phyloP scores from a whole-genome alignment of 108 stramenopile species.

The Mayamaea pseudoterrestris region DNA sequence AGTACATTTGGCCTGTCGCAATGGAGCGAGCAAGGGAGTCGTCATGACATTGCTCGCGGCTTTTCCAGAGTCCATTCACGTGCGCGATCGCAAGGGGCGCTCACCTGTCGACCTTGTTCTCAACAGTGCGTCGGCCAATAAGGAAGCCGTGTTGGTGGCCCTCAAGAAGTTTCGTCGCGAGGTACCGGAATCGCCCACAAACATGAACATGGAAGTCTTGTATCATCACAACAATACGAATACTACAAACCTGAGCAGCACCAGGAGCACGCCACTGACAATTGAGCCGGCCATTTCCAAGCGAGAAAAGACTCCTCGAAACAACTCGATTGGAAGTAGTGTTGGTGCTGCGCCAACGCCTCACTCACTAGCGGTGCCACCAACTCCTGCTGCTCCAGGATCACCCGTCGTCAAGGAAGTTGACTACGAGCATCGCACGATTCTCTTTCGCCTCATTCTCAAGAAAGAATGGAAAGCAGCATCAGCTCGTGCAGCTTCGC shows the following conservation, averaged over 20 bases:
- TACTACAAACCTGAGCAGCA: conserved; percentile 5
- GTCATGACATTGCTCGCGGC: conserved; percentile 58
- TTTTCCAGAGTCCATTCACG: conserved; percentile 46
- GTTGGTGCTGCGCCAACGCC: not conserved
- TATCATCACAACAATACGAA: conserved; percentile 8
- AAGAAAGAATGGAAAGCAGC: conserved; percentile 82
- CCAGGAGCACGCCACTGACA: not conserved
- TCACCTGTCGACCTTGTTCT: conserved; percentile 61
- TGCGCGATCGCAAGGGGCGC: conserved; percentile 71
- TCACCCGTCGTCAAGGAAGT: conserved; percentile 45
- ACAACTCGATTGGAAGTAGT: conserved; percentile 1
- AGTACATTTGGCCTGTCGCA: conserved; percentile 75
- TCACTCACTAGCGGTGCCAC: not conserved
- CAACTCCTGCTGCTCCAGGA: no score
- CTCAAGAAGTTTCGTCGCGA: conserved; percentile 48
- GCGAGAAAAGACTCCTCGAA: conserved; percentile 6
- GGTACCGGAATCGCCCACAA: no score
- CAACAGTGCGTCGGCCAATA: conserved; percentile 57
- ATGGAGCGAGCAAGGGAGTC: conserved; percentile 78
- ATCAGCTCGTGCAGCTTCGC: conserved; percentile 31
- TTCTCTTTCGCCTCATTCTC: conserved; percentile 65
- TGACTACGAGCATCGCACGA: conserved; percentile 79
- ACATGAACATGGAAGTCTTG: conserved; percentile 10
- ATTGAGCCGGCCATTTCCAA: not conserved
- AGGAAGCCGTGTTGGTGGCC: conserved; percentile 55